Base-by-base conservation (phyloP, 2,329 filamentous ascomycete species). In the Neocucurbitaria cava region DNA sequence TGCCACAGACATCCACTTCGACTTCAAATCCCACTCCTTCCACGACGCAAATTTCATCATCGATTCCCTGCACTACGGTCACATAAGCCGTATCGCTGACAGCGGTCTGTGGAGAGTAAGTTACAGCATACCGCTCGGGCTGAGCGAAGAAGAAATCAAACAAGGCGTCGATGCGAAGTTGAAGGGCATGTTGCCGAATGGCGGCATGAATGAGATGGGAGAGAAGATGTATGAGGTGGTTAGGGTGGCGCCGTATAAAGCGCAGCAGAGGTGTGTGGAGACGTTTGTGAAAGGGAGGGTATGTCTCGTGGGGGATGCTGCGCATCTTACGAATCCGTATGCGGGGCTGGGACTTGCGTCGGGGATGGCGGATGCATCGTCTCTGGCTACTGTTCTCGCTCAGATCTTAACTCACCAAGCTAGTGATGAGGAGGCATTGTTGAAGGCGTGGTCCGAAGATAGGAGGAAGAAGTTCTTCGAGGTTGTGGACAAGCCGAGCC, bases 31-130 rank as follows among this genome's bases (percentile, higher is more conserved):
- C 11, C 65, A 77, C 35, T 71, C 68, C 13, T 79, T 77, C 66
- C 68, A 68, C 41, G 75, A 76, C 23, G 76, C 72, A 5, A 79
- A 79, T 31, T 79, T 78, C 59, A 65, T 78, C 55, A 65, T 76
- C 5, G 76, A 78, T 44, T 61, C 65, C 0, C 46, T 66, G n/a
- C 49, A 77, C 52, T 78, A 76, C 54, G 75, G 75, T 2, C 61
- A 78, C 31, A 67, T 78, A 17, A 72, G 73, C 0, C 63, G 68
- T 1, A 76, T 77, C 17, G 66, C 66, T 10, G 58, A 70, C 13
- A 59, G 66, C 0, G 74, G 73, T 0, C 53, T 79, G 3, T 80
- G 78, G 78, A 66, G 78, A 21, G 74, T 79, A 1, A 75, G 71
- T 5, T 79, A 78, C 44, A 77, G 78, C 5, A 73, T 76, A 13